Conservation (phyloP, 164 flowering plant species). For the Piper betle region DNA sequence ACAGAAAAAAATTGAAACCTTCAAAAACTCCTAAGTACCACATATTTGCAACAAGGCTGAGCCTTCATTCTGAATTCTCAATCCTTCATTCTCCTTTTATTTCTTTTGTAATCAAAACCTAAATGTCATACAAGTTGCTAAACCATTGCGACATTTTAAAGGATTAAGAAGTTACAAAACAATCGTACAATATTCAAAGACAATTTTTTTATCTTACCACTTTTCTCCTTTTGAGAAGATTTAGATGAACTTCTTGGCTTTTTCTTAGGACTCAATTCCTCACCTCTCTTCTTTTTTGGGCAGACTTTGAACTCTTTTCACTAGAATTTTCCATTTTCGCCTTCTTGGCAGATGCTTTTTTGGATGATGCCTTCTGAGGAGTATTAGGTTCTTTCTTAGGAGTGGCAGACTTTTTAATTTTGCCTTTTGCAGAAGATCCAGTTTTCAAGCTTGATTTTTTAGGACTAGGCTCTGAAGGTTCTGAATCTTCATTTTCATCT, state of each 20-base stretch:
- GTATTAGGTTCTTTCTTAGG: conserved; percentile 27
- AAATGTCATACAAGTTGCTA: no score
- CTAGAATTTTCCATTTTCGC: conserved; percentile 31
- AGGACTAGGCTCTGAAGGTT: conserved; percentile 23
- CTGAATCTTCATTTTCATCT: conserved; percentile 42
- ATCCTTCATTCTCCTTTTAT: no score
- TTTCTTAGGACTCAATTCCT: conserved; percentile 23
- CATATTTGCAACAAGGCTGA: no score
- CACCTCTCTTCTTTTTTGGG: conserved; percentile 58
- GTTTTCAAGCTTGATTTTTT: conserved; percentile 24
- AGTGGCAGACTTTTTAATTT: conserved; percentile 21
- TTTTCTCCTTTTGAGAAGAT: conserved; percentile 40
- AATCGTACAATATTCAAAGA: no score
- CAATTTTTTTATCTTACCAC: no score
- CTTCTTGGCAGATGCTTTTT: conserved; percentile 28
- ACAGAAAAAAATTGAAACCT: no score
- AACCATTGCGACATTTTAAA: no score
- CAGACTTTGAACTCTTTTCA: conserved; percentile 46
- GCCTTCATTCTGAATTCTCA: no score
- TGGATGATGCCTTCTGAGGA: conserved; percentile 20
- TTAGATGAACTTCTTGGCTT: conserved; percentile 31
- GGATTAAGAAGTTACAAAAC: background rate
- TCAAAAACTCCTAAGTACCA: no score
- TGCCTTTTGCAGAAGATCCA: conserved; percentile 30
- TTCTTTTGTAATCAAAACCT: no score